Evolutionary conservation across 75 land plant genomes (phyloP), one percentile per base, ranked within the genome.

Genomic region (Sequoiadendron giganteum): DNA sequence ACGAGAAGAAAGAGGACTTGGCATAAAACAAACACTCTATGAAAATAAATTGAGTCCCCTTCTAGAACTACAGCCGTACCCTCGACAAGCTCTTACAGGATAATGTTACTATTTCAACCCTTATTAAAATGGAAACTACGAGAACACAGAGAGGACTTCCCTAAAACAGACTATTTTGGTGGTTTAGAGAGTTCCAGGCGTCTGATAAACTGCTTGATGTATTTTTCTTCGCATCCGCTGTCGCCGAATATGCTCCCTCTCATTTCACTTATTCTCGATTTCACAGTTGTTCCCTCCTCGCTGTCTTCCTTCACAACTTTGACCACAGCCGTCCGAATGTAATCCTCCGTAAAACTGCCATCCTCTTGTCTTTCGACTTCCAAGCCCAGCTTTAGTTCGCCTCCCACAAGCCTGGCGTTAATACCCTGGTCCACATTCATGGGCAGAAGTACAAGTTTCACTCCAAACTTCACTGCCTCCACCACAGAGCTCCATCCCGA

Each of bases 401-500:
- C 88, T 72, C 1, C 88, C 5, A 86, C 47, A 3, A 88, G 36
- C 25, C 72, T 61, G 28, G 86, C 49, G 42, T 85, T 88, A 3
- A 88, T 16, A 36, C 40, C 32, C 55, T 88, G 89, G 19, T 88
- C 89, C 10, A 32, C 30, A 43, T 72, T 61, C 45, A 85, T 40
- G 9, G 89, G 89, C 55, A 52, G 43, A 40, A 40, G n/a, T 2
- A 88, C 43, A 19, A 88, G 43, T 39, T 88, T 88, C 52, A 88
- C 45, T 16, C 89, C 89, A n/a, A 40, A n/a, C 28, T 56, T n/a
- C 38, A 88, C 86, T 19, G 75, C 88, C 86, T 91, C 92, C 75
- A 91, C 68, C 13, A 87, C 52, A 2, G 93, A 92, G 30, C 84
- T 81, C 91, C 89, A 90, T 38, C 91, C 93, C 1, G 82, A 48